Conservation (phyloP, 176 grass and related monocot genomes). For the Otatea glauca region DNA sequence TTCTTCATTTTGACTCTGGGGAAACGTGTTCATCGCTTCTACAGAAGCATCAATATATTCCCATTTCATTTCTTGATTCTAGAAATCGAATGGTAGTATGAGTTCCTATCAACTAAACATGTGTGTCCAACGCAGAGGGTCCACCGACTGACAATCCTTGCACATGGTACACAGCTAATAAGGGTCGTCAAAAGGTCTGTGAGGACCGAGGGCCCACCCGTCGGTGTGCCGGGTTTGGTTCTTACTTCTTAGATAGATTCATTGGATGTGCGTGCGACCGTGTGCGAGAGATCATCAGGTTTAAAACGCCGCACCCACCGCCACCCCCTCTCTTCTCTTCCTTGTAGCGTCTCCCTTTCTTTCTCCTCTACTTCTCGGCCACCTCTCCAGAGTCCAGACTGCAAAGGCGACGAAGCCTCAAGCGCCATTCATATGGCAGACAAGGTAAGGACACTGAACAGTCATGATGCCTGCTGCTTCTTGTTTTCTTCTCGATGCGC, state of each 20-base stretch:
- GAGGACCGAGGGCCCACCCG: slow-evolving; percentile 33
- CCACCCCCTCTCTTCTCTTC: not conserved
- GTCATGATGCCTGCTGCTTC: not conserved
- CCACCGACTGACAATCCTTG: slow-evolving; percentile 24
- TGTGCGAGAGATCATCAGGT: not conserved
- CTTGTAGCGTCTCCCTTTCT: not conserved
- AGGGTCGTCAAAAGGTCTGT: slow-evolving; percentile 22
- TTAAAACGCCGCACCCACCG: slow-evolving; percentile 46
- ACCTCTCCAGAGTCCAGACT: not conserved
- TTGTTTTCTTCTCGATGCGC: not conserved
- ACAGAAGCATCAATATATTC: not conserved
- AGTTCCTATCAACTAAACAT: not conserved
- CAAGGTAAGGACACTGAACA: slow-evolving; percentile 46
- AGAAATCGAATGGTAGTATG: not conserved
- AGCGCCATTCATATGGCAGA: slow-evolving; percentile 59
- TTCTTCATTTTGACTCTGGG: not conserved
- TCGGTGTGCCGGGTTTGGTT: slow-evolving; percentile 49
- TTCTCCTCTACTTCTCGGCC: not conserved
- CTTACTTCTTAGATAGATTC: slow-evolving; percentile 4
- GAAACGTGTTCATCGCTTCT: not conserved
- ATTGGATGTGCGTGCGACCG: not conserved
- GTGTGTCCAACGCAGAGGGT: not conserved
- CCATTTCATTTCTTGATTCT: not conserved
- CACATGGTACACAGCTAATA: slow-evolving; percentile 51
- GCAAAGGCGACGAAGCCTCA: not conserved